Percentiles rank a stretch among this genome's conserved stretches.
phyloP scores from a whole-genome alignment of 495 filamentous ascomycete species.

The Daldinia bambusicola region DNA sequence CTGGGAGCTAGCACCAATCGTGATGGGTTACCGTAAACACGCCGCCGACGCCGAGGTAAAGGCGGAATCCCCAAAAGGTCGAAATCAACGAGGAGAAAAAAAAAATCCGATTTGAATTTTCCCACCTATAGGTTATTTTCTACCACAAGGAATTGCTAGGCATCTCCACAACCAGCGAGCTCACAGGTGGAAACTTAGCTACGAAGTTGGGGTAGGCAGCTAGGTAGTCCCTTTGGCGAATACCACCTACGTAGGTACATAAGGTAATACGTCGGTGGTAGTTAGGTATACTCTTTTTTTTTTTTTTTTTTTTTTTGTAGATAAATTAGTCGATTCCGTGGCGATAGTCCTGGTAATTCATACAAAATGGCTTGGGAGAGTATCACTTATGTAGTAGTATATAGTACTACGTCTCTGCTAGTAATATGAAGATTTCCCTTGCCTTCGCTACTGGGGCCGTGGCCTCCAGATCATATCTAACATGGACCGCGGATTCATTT shows the following conservation, averaged over 20 bases:
- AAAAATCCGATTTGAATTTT: background rate
- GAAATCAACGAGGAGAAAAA: too few relatives aligned
- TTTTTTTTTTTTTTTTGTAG: too few relatives aligned
- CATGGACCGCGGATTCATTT: slow-evolving; percentile 60
- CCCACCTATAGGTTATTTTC: background rate
- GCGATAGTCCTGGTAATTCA: background rate
- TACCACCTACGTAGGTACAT: background rate
- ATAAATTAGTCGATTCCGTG: background rate
- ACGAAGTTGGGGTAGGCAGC: background rate
- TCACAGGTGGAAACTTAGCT: background rate
- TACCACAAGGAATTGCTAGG: background rate
- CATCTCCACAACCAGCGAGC: background rate
- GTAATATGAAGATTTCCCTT: slow-evolving; percentile 32
- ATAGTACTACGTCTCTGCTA: background rate
- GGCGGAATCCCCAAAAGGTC: too few relatives aligned
- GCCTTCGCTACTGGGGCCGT: slow-evolving; percentile 24
- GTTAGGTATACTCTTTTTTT: too few relatives aligned
- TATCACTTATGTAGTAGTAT: background rate
- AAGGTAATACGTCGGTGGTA: too few relatives aligned
- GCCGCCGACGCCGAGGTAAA: too few relatives aligned
- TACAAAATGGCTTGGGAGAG: background rate
- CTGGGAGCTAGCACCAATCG: too few relatives aligned
- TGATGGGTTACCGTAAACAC: too few relatives aligned
- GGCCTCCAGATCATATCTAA: slow-evolving; percentile 50
- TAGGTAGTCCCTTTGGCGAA: background rate